Evolutionary conservation across 345 rosid species (phyloP), one percentile per base, ranked within the genome.

Genomic region (Eucalyptus erythrocorys): DNA sequence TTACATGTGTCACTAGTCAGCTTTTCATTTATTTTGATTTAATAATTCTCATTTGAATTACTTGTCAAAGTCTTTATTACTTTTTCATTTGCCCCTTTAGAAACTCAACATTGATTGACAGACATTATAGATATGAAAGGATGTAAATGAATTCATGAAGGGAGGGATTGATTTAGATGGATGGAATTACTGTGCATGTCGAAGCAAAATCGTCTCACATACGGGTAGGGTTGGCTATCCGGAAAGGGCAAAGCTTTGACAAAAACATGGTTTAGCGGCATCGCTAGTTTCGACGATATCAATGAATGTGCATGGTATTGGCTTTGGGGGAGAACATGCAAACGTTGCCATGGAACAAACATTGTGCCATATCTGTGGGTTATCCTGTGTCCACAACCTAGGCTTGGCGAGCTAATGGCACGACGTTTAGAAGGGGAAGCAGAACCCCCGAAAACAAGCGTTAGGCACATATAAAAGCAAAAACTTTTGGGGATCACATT

Each of bases 51-150:
- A 14, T 64, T 64, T n/a, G 71, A 30, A 64, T 64, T 64, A 8
- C 71, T n/a, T 64, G 71, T 6, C 37, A 8, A 64, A n/a, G 5
- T 64, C 19, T n/a, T n/a, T 64, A n/a, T n/a, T 7, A n/a, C 8
- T 51, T 19, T 55, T 11, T 24, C 30, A 55, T 4, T 22, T 1
- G 0, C 13, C 61, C 5, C 6, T 55, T 24, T 22, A 24, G 0
- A 55, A 55, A 55, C 14, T 34, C 14, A 19, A 1, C 81, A 10
- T 37, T 2, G 26, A 71, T 37, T 34, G 45, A 71, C 45, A 34
- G 6, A 32, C 3, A 34, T 19, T 37, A 10, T 71, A 1, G 43
- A 68, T 34, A 17, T 16, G 21, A 34, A 68, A 68, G 1, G 13
- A 68, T 34, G 6, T 16, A 8, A 68, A 11, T 10, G 24, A 34